phyloP scores from a whole-genome alignment of 805 yeast species.

The Phaffomyces thermotolerans region DNA sequence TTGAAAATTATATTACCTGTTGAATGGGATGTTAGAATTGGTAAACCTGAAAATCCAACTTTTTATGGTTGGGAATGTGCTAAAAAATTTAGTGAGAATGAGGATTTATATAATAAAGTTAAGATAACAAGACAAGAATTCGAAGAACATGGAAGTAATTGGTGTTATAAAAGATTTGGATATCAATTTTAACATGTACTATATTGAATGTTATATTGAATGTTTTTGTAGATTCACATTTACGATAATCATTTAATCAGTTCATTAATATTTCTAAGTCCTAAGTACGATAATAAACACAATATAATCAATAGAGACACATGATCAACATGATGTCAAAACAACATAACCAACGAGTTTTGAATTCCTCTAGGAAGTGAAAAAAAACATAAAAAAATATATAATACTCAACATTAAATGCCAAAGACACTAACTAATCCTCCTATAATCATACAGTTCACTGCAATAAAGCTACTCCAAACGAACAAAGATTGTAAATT shows the following conservation, averaged over 20 bases:
- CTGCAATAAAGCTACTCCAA: constrained; percentile 33
- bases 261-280: too few relatives aligned
- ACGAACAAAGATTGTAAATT: constrained; percentile 37
- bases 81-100: constrained; percentile 24
- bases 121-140: constrained; percentile 74
- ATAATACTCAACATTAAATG: constrained; percentile 1
- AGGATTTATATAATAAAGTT: constrained; percentile 35
- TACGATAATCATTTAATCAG: too few relatives aligned
- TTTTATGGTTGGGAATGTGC: constrained; percentile 58
- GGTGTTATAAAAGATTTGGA: constrained; percentile 37
- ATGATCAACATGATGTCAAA: too few relatives aligned
- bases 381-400: not conserved
- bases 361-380: not conserved
- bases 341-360: too few relatives aligned
- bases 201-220: too few relatives aligned
- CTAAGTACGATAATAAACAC: too few relatives aligned
- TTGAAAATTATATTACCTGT: constrained; percentile 62
- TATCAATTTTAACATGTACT: constrained; percentile 22
- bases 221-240: too few relatives aligned
- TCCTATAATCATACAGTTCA: constrained; percentile 36
- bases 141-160: constrained; percentile 66
- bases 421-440: constrained; percentile 33
- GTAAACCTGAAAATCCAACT: constrained; percentile 29
- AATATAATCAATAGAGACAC: too few relatives aligned
- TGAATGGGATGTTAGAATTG: constrained; percentile 57